Evolutionary conservation across 139 green algal genomes (phyloP).

Genomic region (Bryopsis sp.): DNA sequence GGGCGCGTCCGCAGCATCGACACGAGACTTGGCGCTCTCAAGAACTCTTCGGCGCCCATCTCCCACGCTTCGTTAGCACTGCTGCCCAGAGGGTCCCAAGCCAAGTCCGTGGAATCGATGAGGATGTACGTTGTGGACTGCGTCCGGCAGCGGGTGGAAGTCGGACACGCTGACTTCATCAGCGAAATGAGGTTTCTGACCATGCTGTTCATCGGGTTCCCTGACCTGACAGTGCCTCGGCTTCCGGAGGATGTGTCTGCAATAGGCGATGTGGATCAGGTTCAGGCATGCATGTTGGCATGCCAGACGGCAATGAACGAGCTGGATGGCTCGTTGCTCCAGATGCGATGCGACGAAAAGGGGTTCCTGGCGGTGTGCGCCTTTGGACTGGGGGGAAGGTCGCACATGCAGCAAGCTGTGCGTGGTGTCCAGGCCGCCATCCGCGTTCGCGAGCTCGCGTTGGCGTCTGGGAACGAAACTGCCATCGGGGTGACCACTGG

Average conservation of each 20-base stretch:
- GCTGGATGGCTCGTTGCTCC: conserved; percentile 59
- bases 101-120: too few species aligned
- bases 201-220: conserved; percentile 80
- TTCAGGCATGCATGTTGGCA: conserved; percentile 43
- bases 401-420: conserved; percentile 50
- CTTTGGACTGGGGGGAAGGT: conserved; percentile 65
- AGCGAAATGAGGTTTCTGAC: conserved; percentile 68
- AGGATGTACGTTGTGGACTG: conserved; percentile 60
- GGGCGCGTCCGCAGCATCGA: too few species aligned
- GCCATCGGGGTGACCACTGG: conserved; percentile 64
- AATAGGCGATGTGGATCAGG: conserved; percentile 20
- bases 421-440: conserved; percentile 41
- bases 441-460: conserved; percentile 25
- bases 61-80: too few species aligned
- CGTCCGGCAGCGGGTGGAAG: conserved; percentile 53
- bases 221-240: conserved; percentile 34
- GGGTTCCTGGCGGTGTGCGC: conserved; percentile 73
- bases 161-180: conserved; percentile 62
- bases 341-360: conserved; percentile 82
- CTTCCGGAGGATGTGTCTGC: too few species aligned
- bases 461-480: conserved; percentile 22
- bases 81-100: too few species aligned
- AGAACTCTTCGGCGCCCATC: too few species aligned
- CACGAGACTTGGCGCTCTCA: too few species aligned
- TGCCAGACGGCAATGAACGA: conserved; percentile 59